Base-by-base conservation (phyloP, 805 yeast genomes). In the Metschnikowia kunwiensis region DNA sequence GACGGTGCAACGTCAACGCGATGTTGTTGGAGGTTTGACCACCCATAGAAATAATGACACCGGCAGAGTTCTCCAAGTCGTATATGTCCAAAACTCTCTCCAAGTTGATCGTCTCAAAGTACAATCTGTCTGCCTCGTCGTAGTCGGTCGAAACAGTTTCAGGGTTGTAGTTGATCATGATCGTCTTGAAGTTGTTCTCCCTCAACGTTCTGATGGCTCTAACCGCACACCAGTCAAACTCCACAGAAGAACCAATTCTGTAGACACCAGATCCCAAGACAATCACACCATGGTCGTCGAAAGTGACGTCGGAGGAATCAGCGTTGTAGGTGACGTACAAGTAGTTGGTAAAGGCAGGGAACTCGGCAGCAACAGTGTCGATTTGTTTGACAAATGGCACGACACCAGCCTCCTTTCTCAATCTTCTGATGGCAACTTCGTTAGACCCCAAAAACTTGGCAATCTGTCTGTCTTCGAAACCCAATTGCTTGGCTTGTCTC, bases 211-310 rank as follows among this genome's bases (percentile, higher is more conserved):
- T 80, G 47, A 88, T 93, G 30, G 97, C 93, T 48, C 96, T 78
- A 41, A 91, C 98, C 30, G 97, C 97, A 79, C 98, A 91, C 97
- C 97, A 91, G 70, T 91, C 98, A 60, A 91, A 91, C 68, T 91
- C 98, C 44, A 91, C 98, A 20, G 97, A 91, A 5, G 97, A 93
- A 54, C 98, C 98, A 60, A 91, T 91, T 71, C 98, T 81, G 76
- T 91, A 91, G 29, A 93, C 98, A 75, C 98, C 98, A 4, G 97
- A 88, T 49, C 97, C 97, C 42, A 91, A 73, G 27, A 91, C 98
- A 85, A 91, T 86, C 34, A 85, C 82, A 62, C 97, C 97, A 47
- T 88, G 80, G 48, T 91, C 97, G 50, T 88, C 80, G 57, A 91
- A 93, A n/a, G 71, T 60, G 43, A 93, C 78, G 65, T 91, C 98